phyloP scores from a whole-genome alignment of 306 rosid genomes.

The Casuarina glauca region DNA sequence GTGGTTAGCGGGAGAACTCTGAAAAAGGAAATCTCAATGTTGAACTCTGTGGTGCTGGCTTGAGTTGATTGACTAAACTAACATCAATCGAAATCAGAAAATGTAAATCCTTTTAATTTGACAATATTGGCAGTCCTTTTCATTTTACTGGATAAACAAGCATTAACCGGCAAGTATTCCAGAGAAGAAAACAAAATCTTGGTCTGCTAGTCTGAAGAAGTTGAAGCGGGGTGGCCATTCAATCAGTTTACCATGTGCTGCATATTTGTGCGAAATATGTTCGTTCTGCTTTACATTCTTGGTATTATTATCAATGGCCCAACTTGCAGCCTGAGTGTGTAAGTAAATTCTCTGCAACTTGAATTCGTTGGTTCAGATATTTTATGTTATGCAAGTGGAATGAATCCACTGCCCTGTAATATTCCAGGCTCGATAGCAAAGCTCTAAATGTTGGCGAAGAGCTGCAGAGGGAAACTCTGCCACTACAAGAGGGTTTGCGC shows the following conservation, averaged over 20 bases:
- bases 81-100: neutral
- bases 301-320: conserved; percentile 32
- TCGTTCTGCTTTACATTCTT: conserved; percentile 36
- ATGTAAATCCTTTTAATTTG: too few species aligned
- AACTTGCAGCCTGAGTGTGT: conserved; percentile 49
- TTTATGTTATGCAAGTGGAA: neutral
- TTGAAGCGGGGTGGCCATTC: conserved; percentile 14
- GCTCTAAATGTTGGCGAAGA: conserved; percentile 75
- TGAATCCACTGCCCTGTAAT: conserved; percentile 13
- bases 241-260: conserved; percentile 25
- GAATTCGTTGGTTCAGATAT: neutral
- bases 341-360: conserved; percentile 26
- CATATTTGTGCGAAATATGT: conserved; percentile 19
- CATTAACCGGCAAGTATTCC: too few species aligned
- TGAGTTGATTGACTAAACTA: neutral
- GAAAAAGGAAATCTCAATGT: too few species aligned
- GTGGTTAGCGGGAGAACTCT: too few species aligned
- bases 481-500: conserved; percentile 61
- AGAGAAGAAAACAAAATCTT: neutral
- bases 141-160: neutral
- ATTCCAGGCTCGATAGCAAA: conserved; percentile 48
- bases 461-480: conserved; percentile 63
- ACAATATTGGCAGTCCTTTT: too few species aligned
- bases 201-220: conserved; percentile 28
- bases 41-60: neutral